phyloP scores from a whole-genome alignment of 1,284 basidiomycete genomes.

The Cystobasidium pallidum region DNA sequence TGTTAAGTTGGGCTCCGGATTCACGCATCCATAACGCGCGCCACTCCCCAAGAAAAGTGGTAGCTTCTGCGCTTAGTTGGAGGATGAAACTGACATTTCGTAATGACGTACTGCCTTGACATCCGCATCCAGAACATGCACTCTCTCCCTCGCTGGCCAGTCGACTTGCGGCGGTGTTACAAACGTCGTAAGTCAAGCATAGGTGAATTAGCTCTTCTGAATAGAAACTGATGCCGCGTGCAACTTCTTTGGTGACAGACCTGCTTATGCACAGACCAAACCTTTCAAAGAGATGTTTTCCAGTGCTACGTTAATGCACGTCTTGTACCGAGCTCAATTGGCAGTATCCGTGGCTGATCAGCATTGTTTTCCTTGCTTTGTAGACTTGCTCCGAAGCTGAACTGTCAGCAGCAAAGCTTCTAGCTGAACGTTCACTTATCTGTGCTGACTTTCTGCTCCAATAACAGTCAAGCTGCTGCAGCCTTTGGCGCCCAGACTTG shows the following conservation, averaged over 20 bases:
- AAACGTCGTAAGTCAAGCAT: slow-evolving; percentile 19
- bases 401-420: not conserved
- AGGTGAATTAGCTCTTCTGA: not conserved
- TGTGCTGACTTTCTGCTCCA: not conserved
- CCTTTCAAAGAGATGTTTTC: slow-evolving; percentile 34
- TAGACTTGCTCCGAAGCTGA: slow-evolving; percentile 23
- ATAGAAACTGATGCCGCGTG: not conserved
- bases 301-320: slow-evolving; percentile 40
- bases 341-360: not conserved
- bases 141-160: slow-evolving; percentile 10
- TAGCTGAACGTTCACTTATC: not conserved
- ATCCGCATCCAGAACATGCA: slow-evolving; percentile 34
- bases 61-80: too few species aligned
- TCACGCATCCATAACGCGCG: too few species aligned
- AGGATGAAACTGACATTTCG: not conserved
- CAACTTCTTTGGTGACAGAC: slow-evolving; percentile 9
- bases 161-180: slow-evolving; percentile 34
- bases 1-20: too few species aligned
- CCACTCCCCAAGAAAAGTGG: too few species aligned
- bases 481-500: slow-evolving; percentile 27
- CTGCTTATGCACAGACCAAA: slow-evolving; percentile 35
- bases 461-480: slow-evolving; percentile 16
- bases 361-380: not conserved
- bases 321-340: not conserved
- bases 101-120: not conserved